These are phyloP conservation scores for Musa troglodytarum DNA, from an alignment of 176 grass and related monocot species.

Conservation along the genomic window DNA sequence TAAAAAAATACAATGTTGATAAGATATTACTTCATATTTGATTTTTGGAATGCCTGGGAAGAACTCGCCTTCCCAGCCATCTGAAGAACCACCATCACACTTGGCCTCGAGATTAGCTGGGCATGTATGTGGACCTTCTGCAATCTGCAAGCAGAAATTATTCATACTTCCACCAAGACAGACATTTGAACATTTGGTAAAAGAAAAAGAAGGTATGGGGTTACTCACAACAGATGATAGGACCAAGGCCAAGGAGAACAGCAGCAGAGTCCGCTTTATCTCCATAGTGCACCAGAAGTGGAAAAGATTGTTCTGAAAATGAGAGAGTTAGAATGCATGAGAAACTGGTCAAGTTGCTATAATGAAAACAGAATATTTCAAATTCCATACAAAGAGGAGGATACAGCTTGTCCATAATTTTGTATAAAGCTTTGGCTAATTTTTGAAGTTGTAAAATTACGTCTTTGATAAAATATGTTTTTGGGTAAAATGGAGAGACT, in stretches of 20 bases:
- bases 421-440: not conserved
- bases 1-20: not conserved
- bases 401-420: not conserved
- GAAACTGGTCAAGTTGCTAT: not conserved
- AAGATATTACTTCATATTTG: constrained; percentile 67
- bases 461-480: not conserved
- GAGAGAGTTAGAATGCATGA: not conserved
- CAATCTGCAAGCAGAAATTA: constrained; percentile 28
- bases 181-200: not conserved
- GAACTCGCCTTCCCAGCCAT: constrained; percentile 72
- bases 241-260: constrained; percentile 27
- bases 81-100: constrained; percentile 34
- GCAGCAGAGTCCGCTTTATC: constrained; percentile 19
- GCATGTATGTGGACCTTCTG: constrained; percentile 30
- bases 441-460: not conserved
- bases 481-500: not conserved
- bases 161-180: constrained; percentile 6
- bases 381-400: not conserved
- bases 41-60: constrained; percentile 70
- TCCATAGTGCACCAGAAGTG: constrained; percentile 28
- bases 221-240: constrained; percentile 35
- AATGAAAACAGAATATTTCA: no score
- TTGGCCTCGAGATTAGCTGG: constrained; percentile 45
- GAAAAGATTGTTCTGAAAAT: not conserved
- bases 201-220: not conserved